A percentile compares a stretch with the other conserved stretches of the same genome.
phyloP scores from a whole-genome alignment of 805 yeast genomes.

The Candida stauntonica region DNA sequence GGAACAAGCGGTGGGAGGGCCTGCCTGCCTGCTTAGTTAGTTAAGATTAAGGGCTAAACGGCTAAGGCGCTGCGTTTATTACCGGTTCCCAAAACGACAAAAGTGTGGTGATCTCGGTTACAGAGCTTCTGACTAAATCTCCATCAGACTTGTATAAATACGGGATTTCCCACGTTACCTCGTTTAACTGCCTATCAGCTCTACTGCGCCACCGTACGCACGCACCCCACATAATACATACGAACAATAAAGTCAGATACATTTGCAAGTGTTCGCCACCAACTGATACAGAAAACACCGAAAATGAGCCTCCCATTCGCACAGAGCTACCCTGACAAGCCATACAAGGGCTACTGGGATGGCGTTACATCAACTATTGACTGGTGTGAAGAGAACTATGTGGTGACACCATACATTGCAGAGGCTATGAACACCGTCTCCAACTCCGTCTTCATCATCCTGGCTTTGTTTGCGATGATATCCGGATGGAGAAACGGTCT shows the following conservation, averaged over 20 bases:
- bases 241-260: no score
- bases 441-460: constrained; percentile 50
- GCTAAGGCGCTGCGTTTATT: no score
- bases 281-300: background rate
- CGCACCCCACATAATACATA: no score
- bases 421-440: constrained; percentile 87
- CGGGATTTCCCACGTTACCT: no score
- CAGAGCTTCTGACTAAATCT: no score
- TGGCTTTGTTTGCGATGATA: constrained; percentile 61
- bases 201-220: no score
- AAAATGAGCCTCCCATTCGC: constrained; percentile 42
- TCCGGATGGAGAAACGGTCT: constrained; percentile 56
- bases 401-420: constrained; percentile 79
- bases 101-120: no score
- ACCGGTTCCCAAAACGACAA: no score
- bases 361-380: constrained; percentile 90
- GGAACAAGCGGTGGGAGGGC: background rate
- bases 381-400: constrained; percentile 98
- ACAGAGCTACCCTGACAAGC: constrained; percentile 51
- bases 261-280: no score
- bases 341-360: constrained; percentile 71
- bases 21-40: background rate
- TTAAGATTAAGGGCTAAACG: background rate
- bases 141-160: no score
- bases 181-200: no score